Evolutionary conservation across 176 grass and related monocot genomes (phyloP).

Genomic region (bread wheat (Triticum aestivum)): IWGSC_CS_RefSeq_v2.1 NC_057801.1:792171492-792171991

Average conservation of each 20-base stretch:
- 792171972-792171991: too few species aligned
- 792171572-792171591: background rate
- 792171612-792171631: conserved; percentile 18
- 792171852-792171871: background rate
- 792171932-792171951: background rate
- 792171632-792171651: background rate
- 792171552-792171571: background rate
- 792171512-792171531: background rate
- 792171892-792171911: background rate
- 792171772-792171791: background rate
- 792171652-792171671: background rate
- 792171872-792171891: background rate
- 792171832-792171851: background rate
- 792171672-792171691: conserved; percentile 19
- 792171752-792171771: background rate
- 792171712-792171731: background rate
- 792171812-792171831: background rate
- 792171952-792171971: background rate
- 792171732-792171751: conserved; percentile 22
- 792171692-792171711: conserved; percentile 9
- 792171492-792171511: too few species aligned
- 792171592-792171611: background rate
- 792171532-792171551: background rate
- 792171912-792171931: background rate
- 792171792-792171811: background rate